Evolutionary conservation across 148 eudicot species (phyloP).

Genomic region (Camellia japonica): DNA sequence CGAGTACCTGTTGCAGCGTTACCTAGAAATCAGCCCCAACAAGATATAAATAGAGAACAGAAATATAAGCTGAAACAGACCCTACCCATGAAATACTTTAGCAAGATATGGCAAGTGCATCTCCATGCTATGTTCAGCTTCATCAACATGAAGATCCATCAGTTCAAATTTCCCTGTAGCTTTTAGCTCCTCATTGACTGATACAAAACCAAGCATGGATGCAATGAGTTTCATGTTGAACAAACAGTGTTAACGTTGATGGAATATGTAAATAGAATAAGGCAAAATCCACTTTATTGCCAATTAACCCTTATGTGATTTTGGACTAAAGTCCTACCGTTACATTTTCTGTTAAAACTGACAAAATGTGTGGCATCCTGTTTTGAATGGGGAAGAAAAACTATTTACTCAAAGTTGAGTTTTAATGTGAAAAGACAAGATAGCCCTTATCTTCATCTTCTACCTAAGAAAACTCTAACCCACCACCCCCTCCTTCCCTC

Average conservation of each 20-base stretch:
- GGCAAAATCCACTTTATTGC: no score
- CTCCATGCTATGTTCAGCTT: constrained; percentile 99
- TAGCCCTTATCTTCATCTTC: no score
- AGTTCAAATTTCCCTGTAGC: constrained; percentile 81
- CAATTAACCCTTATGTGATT: no score
- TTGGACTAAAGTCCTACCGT: no score
- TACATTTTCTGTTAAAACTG: no score
- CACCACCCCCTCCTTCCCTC: no score
- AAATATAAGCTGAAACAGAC: background rate
- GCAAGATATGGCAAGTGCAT: constrained; percentile 99
- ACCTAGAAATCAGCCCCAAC: constrained; percentile 18
- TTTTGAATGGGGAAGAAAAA: no score
- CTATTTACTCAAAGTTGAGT: no score
- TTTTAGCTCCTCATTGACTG: constrained; percentile 79
- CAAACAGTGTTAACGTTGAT: background rate
- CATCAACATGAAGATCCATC: constrained; percentile 89
- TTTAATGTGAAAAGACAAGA: no score
- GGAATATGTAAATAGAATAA: background rate
- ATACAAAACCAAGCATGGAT: constrained; percentile 8
- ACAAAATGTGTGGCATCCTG: no score
- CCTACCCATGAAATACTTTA: constrained; percentile 89
- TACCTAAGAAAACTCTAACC: no score
- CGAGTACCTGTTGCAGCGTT: constrained; percentile 44
- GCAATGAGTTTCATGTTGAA: background rate
- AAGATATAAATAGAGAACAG: constrained; percentile 6